Evolutionary conservation across 805 yeast species (phyloP), one percentile per base, ranked within the genome.

Genomic region (Ogataea ramenticola): DNA sequence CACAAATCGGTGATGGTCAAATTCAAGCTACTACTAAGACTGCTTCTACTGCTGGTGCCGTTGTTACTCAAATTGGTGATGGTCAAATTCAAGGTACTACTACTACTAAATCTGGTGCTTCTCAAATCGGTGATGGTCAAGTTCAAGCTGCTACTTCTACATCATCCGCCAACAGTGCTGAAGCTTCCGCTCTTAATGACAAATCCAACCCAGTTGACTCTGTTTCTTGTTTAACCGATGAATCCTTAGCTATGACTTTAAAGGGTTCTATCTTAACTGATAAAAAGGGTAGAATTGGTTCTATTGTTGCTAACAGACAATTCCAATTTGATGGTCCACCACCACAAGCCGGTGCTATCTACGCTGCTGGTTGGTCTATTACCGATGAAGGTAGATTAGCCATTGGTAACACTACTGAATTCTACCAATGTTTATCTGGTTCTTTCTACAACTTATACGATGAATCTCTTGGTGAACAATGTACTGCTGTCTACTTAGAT

Each of bases 281-380:
- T 51, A 48, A 68, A 26, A 44, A 57, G 42, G 77, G 77, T 47
- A 72, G 80, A 71, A 64, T 75, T 49, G 80, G 80, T 53, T 73
- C 80, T 36, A 75, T 75, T 61, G 80, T 75, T 50, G 79, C 80
- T 46, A 75, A 75, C 74, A 69, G 77, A 66, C 82, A 77, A 65
- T 76, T 77, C 75, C 82, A 77, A 66, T 77, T 77, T 53, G 82
- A 77, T 57, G 81, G 81, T 57, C 80, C 80, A 41, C 80, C 80
- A 62, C 81, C 81, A 47, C 82, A 77, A 65, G 81, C 76, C 45
- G 77, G 77, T 63, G 68, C 76, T 41, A 69, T 70, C 46, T 68
- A 71, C 50, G 77, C 77, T 52, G 74, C 71, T 40, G 76, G 77
- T 46, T 71, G 77, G 77, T 65, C 75, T 36, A 63, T 72, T 48